These are phyloP conservation scores for Pyropia yezoensis DNA, from an alignment of 23 red algal species.

Conservation along the genomic window DNA sequence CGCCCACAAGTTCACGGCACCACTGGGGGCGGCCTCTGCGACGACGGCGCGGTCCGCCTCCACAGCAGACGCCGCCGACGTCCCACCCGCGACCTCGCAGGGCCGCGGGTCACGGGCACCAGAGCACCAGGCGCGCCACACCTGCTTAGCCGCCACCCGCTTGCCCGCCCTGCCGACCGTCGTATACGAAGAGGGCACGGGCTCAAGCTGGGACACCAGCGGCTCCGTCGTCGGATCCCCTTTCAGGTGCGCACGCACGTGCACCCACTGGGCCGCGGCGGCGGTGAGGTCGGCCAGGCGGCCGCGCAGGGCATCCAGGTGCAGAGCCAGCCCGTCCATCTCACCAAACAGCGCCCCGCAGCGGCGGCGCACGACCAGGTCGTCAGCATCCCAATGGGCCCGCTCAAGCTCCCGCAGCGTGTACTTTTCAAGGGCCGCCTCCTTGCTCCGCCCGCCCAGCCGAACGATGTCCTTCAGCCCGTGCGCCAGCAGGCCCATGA, in stretches of 20 bases:
- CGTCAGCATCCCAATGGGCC: too few species aligned
- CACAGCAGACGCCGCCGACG: too few species aligned
- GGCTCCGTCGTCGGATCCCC: not conserved
- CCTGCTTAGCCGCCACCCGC: not conserved
- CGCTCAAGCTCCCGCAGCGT: not conserved
- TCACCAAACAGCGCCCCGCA: not conserved
- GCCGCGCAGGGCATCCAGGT: too few species aligned
- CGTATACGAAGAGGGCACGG: not conserved
- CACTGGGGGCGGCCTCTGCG: not conserved
- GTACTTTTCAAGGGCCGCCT: not conserved
- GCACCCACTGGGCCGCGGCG: not conserved
- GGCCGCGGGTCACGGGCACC: not conserved
- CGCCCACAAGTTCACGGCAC: not conserved
- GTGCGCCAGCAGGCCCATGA: not conserved
- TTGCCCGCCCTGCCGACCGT: not conserved
- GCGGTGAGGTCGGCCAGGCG: not conserved
- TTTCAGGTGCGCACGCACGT: not conserved
- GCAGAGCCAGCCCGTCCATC: not conserved
- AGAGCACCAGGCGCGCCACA: not conserved
- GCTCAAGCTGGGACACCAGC: too few species aligned
- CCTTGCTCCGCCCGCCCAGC: not conserved
- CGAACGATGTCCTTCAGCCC: not conserved
- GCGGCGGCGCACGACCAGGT: not conserved
- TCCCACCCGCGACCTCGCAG: too few species aligned
- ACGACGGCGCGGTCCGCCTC: not conserved